Base-by-base conservation (phyloP, 2,329 filamentous ascomycete species). In the Penicillium polonicum region DNA sequence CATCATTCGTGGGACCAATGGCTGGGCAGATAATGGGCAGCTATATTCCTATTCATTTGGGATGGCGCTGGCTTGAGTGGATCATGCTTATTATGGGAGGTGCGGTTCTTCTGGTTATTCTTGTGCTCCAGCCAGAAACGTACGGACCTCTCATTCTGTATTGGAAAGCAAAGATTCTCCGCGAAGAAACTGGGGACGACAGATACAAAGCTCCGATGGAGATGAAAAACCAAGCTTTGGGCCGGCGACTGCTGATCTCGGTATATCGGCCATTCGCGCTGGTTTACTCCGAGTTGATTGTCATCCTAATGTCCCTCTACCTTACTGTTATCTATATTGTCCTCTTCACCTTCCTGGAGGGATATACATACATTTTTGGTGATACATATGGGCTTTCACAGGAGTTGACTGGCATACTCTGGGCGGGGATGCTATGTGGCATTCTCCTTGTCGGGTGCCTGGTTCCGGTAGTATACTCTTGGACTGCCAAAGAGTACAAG, bases 361-460 rank as follows among this genome's bases (percentile, higher is more conserved):
- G 81, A 2, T 83, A 80, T 63, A 75, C 76, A 9, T 81, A 76
- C 65, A 76, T 83, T 60, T 83, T 84, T 69, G 70, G 72, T 23
- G 68, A 79, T 0, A 80, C 78, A 0, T 80, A 84, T 62, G 71
- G 72, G 17, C 74, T 81, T 25, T 79, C 76, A 0, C 65, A 76
- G 41, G 79, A 78, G 0, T 59, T 81, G 13, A 79, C 77, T 3
- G 78, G 76, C 27, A 68, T 81, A 1, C 75, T 72, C 59, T 84
- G 82, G 67, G 63, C 76, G 0, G 78, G 75, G 1, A 79, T 84
- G 48, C 72, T 74, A 57, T 49, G 79, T 59, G 71, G 76, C 23
- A 57, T 81, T 27, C 12, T 57, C 5, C 56, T 70, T 0, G 71
- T 70, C 1, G 66, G 65, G 1, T 55, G 73, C 2, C 65, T 79